A percentile compares a stretch with the other conserved stretches of the same genome.
These are phyloP conservation scores for Leccinum arenicola DNA, from an alignment of 768 basidiomycete genomes.

Conservation along the genomic window DNA sequence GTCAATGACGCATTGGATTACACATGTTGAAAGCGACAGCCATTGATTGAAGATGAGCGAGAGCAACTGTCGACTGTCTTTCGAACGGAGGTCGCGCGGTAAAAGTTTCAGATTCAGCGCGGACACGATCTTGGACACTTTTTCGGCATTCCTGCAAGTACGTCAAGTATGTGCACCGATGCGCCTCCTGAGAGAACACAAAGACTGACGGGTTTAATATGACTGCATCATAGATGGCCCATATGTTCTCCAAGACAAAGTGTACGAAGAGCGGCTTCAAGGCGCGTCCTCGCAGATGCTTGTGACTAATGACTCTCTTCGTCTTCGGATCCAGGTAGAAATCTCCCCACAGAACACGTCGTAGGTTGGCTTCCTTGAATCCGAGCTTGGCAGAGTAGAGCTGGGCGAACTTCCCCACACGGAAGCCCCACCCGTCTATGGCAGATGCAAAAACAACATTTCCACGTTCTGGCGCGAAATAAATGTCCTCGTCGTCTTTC, in stretches of 20 bases:
- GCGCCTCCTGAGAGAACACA: background rate
- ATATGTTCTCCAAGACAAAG: slow-evolving; percentile 95
- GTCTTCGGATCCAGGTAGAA: slow-evolving; percentile 96
- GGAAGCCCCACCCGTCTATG: slow-evolving; percentile 97
- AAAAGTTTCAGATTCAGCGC: slow-evolving; percentile 80
- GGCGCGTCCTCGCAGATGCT: slow-evolving; percentile 81
- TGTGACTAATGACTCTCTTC: slow-evolving; percentile 87
- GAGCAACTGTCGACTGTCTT: slow-evolving; percentile 82
- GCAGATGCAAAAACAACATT: slow-evolving; percentile 97
- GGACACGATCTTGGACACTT: slow-evolving; percentile 82
- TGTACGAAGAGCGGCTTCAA: slow-evolving; percentile 97
- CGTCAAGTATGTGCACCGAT: slow-evolving; percentile 8
- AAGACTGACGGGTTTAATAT: slow-evolving; percentile 80
- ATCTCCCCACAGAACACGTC: slow-evolving; percentile 93
- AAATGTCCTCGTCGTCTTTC: slow-evolving; percentile 96
- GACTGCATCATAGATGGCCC: slow-evolving; percentile 94
- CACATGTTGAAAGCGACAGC: slow-evolving; percentile 90
- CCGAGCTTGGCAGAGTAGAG: slow-evolving; percentile 88
- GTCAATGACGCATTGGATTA: slow-evolving; percentile 91
- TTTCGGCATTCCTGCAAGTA: slow-evolving; percentile 74
- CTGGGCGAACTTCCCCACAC: slow-evolving; percentile 90
- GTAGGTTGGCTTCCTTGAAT: slow-evolving; percentile 82
- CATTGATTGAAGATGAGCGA: slow-evolving; percentile 91
- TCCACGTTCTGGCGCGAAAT: slow-evolving; percentile 93
- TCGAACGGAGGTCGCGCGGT: slow-evolving; percentile 87